These are phyloP conservation scores for Coniochaeta sp. DNA, from an alignment of 2,329 filamentous ascomycete species.

Conservation along the genomic window DNA sequence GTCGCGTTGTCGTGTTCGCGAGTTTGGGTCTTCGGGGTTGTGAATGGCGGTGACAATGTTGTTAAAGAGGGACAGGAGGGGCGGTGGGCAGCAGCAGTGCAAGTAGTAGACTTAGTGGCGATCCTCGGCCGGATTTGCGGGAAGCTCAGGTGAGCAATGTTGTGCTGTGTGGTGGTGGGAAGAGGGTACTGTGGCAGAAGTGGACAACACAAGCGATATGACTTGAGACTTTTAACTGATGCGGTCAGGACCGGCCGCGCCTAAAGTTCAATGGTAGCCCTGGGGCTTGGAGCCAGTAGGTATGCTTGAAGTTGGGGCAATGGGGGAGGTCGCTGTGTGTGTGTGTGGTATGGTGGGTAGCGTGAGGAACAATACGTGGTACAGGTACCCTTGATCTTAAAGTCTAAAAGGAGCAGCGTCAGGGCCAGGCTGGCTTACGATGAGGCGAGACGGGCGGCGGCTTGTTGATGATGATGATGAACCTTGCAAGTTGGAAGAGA, in stretches of 20 bases:
- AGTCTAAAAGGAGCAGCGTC: not conserved
- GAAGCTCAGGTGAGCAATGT: slow-evolving; percentile 1
- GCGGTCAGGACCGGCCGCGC: not conserved
- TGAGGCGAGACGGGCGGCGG: not conserved
- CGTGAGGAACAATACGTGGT: no score
- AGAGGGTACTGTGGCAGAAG: not conserved
- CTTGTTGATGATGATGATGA: no score
- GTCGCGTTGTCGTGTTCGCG: not conserved
- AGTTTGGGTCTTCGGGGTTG: no score
- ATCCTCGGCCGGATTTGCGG: not conserved
- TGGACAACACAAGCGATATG: not conserved
- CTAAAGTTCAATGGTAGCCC: no score
- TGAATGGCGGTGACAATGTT: not conserved
- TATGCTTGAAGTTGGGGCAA: no score
- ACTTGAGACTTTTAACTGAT: not conserved
- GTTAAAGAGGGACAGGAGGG: not conserved
- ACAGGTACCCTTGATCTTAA: not conserved
- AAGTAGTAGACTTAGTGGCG: not conserved
- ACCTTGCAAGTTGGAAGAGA: not conserved
- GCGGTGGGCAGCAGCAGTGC: not conserved
- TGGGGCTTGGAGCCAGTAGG: no score
- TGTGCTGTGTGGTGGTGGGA: no score
- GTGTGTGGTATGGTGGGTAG: no score
- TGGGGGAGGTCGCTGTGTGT: no score
- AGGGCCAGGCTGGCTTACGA: not conserved